These are phyloP conservation scores for Salix viminalis DNA, from an alignment of 345 rosid genomes.

Conservation along the genomic window DNA sequence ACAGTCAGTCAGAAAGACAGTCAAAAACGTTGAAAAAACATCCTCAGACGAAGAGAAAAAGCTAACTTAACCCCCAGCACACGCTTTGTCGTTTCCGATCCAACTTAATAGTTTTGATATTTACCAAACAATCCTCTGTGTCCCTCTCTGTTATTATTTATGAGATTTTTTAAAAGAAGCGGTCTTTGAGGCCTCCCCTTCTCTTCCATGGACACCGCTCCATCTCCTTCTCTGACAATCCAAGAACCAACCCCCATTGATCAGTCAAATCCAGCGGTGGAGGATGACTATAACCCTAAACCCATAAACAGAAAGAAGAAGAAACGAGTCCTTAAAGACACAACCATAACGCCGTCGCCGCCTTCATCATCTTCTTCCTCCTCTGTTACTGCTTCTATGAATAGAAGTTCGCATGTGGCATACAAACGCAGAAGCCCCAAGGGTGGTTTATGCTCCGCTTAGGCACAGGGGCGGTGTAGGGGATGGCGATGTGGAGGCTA, in stretches of 20 bases:
- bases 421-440: conserved; percentile 35
- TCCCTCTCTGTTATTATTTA: background rate
- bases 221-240: conserved; percentile 13
- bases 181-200: background rate
- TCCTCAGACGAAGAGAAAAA: background rate
- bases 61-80: background rate
- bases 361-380: conserved; percentile 36
- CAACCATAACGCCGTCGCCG: conserved; percentile 15
- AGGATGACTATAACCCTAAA: background rate
- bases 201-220: conserved; percentile 32
- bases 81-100: background rate
- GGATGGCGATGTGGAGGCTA: conserved; percentile 45
- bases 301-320: conserved; percentile 24
- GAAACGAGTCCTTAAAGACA: conserved; percentile 23
- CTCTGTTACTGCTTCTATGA: conserved; percentile 10
- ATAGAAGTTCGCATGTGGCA: conserved; percentile 26
- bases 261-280: conserved; percentile 19
- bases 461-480: conserved; percentile 35
- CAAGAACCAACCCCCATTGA: conserved; percentile 16
- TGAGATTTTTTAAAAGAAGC: background rate
- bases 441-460: conserved; percentile 23
- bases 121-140: background rate
- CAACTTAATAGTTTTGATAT: background rate
- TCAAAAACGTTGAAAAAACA: background rate
- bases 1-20: background rate